A percentile compares a stretch with the other conserved stretches of the same genome.
These are phyloP conservation scores for Lepidium sativum DNA, from an alignment of 345 rosid species.

Conservation along the genomic window DNA sequence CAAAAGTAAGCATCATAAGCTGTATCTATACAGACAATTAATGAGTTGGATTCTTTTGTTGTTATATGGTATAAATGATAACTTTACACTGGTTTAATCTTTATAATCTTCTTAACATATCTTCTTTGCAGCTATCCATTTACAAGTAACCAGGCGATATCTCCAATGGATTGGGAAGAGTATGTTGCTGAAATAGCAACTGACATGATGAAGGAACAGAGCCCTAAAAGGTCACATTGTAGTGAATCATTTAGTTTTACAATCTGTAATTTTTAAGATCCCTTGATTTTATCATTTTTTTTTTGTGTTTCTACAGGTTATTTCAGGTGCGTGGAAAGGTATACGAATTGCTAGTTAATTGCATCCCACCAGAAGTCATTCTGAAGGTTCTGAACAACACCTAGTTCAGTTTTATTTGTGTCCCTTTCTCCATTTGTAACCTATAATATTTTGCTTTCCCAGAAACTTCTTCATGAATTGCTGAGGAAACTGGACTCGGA, in stretches of 20 bases:
- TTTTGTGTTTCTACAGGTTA: slow-evolving; percentile 41
- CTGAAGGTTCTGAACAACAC: slow-evolving; percentile 48
- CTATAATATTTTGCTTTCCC: slow-evolving; percentile 16
- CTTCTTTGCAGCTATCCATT: slow-evolving; percentile 59
- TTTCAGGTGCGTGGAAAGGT: slow-evolving; percentile 91
- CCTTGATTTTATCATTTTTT: not conserved
- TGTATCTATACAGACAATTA: not conserved
- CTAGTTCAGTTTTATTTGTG: not conserved
- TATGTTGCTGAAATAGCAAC: slow-evolving; percentile 77
- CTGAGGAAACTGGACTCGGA: slow-evolving; percentile 85
- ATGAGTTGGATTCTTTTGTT: not conserved
- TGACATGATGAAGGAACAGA: slow-evolving; percentile 91
- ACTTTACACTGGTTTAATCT: not conserved
- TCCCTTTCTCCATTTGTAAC: not conserved
- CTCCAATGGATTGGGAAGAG: slow-evolving; percentile 97
- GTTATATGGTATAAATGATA: not conserved
- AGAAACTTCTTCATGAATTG: slow-evolving; percentile 75
- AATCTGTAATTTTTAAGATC: not conserved
- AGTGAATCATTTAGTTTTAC: not conserved
- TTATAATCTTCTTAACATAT: not conserved
- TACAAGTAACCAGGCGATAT: slow-evolving; percentile 58
- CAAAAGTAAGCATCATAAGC: slow-evolving; percentile 56
- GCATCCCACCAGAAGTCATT: slow-evolving; percentile 84
- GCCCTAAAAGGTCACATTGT: slow-evolving; percentile 61
- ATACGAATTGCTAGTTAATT: slow-evolving; percentile 72